Evolutionary conservation across 2,329 filamentous ascomycete genomes (phyloP), one percentile per base, ranked within the genome.

Genomic region (Blastomyces parvus): DNA sequence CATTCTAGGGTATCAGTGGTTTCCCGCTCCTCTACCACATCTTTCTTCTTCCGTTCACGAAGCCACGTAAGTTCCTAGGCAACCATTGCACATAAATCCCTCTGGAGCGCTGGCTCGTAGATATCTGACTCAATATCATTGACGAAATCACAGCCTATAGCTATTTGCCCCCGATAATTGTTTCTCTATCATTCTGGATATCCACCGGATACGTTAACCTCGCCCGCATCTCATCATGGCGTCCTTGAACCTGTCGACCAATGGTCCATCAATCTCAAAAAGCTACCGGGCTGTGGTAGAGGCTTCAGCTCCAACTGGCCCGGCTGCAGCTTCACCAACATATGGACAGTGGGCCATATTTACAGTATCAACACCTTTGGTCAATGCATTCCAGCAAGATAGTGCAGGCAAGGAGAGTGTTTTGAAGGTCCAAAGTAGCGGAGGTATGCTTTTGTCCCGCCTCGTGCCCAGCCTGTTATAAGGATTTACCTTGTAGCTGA

Each of bases 301-400:
- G 74, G 79, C 84, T 61, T 76, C 84, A 59, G 74, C 80, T 63
- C 81, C 85, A 19, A 80, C 83, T 65, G 83, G 83, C 17, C 72
- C 81, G 57, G 80, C 83, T 63, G 81, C 83, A 11, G 82, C 81
- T 73, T 96, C 92, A 58, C 84, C 90, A 48, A 96, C 91, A 58
- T 90, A 89, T 73, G 91, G 85, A 66, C 90, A 93, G 80, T 99
- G 94, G 94, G 93, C 91, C 25, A 81, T 99, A 66, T 96, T 95
- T 79, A 89, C 90, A 8, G 94, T 99, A 50, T 90, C 94, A 74
- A 90, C 93, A 65, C 94, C 94, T 62, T 84, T 99, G 50, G 84
- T 91, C 74, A 97, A 89, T 79, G 92, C 92, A 64, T 99, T 99
- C 76, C 91, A 96, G 77, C 81, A 83, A 67, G 90, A 94, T 73